phyloP scores from a whole-genome alignment of 2,329 filamentous ascomycete species.

The Diaporthe capsici region DNA sequence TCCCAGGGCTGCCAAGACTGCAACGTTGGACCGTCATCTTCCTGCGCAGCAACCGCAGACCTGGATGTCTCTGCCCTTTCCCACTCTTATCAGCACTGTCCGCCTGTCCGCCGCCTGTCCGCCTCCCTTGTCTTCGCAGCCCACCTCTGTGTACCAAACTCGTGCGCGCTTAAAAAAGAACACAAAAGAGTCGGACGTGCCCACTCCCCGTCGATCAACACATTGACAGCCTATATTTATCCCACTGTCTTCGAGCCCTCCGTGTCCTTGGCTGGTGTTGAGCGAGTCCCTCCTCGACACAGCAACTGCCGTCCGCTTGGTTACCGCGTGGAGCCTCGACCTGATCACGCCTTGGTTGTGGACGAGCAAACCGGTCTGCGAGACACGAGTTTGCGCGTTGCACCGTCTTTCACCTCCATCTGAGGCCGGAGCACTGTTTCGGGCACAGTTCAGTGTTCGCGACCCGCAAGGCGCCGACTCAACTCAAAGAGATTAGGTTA shows the following conservation, averaged over 20 bases:
- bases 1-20: slow-evolving; percentile 40
- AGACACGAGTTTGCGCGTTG: slow-evolving; percentile 14
- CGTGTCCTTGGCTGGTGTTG: slow-evolving; percentile 10
- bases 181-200: slow-evolving; percentile 29
- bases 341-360: slow-evolving; percentile 12
- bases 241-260: not conserved
- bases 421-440: slow-evolving; percentile 25
- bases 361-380: not conserved
- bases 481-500: slow-evolving; percentile 37
- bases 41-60: slow-evolving; percentile 19
- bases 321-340: slow-evolving; percentile 21
- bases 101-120: not conserved
- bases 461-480: slow-evolving; percentile 15
- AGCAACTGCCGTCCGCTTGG: slow-evolving; percentile 22
- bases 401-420: slow-evolving; percentile 24
- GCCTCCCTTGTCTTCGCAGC: slow-evolving; percentile 21
- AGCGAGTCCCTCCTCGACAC: not conserved
- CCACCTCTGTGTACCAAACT: slow-evolving; percentile 20
- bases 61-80: slow-evolving; percentile 26
- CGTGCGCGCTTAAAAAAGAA: slow-evolving; percentile 29
- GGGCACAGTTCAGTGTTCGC: slow-evolving; percentile 32
- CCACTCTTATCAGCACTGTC: slow-evolving; percentile 35
- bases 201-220: slow-evolving; percentile 23
- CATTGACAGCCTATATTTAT: slow-evolving; percentile 18
- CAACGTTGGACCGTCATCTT: slow-evolving; percentile 40